Evolutionary conservation across 2,329 filamentous ascomycete species (phyloP).

Genomic region (Diaporthe capsici): DNA sequence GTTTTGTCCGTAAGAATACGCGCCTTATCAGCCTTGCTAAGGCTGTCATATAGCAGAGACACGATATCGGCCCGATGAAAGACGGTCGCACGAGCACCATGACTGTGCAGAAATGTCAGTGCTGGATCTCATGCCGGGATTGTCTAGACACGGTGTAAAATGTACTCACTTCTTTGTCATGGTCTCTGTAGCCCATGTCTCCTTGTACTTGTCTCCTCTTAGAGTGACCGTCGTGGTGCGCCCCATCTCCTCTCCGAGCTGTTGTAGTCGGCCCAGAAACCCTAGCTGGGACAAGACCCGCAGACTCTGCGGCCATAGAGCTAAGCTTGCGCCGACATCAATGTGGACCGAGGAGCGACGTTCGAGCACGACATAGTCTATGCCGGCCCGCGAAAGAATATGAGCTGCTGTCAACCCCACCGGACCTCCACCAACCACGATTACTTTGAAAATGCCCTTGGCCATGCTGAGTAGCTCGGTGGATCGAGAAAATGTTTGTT

Average conservation of each 20-base stretch:
- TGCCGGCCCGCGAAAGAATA: conserved; percentile 48
- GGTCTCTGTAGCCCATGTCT: background rate
- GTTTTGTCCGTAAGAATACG: conserved; percentile 1
- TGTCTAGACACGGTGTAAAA: accelerated
- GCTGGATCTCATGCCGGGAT: background rate
- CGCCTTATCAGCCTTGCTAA: conserved; percentile 3
- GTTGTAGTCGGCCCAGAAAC: conserved; percentile 48
- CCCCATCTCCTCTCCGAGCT: conserved; percentile 18
- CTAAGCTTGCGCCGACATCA: conserved; percentile 51
- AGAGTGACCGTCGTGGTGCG: background rate
- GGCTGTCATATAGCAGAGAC: conserved; percentile 9
- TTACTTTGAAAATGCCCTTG: conserved; percentile 43
- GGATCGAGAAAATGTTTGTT: too few relatives aligned
- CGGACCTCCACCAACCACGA: conserved; percentile 50
- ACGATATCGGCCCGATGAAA: conserved; percentile 35
- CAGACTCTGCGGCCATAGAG: conserved; percentile 48
- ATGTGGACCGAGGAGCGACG: conserved; percentile 46
- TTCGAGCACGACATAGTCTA: conserved; percentile 58
- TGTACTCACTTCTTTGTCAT: conserved; percentile 1
- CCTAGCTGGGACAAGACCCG: conserved; percentile 54
- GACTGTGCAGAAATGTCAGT: background rate
- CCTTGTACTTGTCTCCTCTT: background rate
- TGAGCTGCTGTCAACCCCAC: conserved; percentile 50
- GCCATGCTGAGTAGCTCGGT: background rate
- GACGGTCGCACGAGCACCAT: conserved; percentile 6